Base-by-base conservation (phyloP, 176 grass and related monocot species). In the Carex cristatella region DNA sequence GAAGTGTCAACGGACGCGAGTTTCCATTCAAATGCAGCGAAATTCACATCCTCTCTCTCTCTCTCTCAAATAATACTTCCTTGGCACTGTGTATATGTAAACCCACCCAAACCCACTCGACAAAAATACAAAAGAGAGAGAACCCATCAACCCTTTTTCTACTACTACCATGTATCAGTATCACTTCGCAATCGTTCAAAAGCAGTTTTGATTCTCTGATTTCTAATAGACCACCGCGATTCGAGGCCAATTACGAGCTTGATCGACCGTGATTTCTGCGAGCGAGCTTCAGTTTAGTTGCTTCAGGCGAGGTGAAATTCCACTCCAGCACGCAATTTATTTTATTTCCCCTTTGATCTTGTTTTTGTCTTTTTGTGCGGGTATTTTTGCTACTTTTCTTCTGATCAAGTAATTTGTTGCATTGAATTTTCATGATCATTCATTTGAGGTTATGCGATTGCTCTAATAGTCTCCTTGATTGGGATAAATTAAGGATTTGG, bases 1-100 rank as follows among this genome's bases (percentile, higher is more conserved):
- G 61, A 66, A 55, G 58, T 81, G 79, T 83, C 81, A 83, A 83
- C 81, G 81, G 81, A 83, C 81, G 81, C 65, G 81, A 83, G 61
- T 83, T 83, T 65, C 61, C 54, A 83, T 83, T 83, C 35, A 83
- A 83, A 83, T 83, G 10, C 81, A 83, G 81, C 63, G 81, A 83
- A 83, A 54, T 83, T 55, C 32, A 23, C 18, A 53, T 83, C 61
- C 28, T 63, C 59, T 64, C 57, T 16, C 55, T 42, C 79, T 81
- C 60, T 83, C 80, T 67, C 80, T 67, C 81, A 83, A 69, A 83
- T 83, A 83, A 83, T 82, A 82, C 35, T 23, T 23, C 23, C 23
- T 82, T 2, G 57, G 62, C 61, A 83, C 80, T 67, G 40, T 23
- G 23, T 23, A 23, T 23, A 23, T 51, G 62, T 33, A 55, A 78